phyloP scores from a whole-genome alignment of 257 asterid genomes.

The Avicennia marina region DNA sequence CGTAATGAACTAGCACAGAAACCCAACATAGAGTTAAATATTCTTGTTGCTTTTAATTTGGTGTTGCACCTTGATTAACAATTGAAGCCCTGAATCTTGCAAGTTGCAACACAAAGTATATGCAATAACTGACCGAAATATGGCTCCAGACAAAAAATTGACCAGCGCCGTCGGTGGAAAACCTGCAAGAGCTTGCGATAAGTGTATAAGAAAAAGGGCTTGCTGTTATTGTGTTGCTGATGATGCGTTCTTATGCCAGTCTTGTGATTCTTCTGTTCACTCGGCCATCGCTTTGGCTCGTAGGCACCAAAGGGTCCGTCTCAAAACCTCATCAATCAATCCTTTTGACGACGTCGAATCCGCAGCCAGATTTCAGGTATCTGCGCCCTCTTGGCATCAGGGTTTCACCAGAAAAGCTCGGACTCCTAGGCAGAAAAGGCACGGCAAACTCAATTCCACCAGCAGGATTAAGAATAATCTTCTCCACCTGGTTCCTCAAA shows the following conservation, averaged over 20 bases:
- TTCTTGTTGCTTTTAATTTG: no score
- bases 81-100: no score
- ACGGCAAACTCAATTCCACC: conserved; percentile 14
- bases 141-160: conserved; percentile 49
- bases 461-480: conserved; percentile 2
- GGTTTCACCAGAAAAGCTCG: conserved; percentile 72
- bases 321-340: conserved; percentile 33
- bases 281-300: conserved; percentile 74
- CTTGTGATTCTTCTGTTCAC: conserved; percentile 72
- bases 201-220: conserved; percentile 56
- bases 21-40: no score
- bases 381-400: conserved; percentile 52
- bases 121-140: conserved; percentile 4
- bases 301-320: conserved; percentile 76
- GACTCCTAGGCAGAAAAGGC: conserved; percentile 45
- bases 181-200: conserved; percentile 74
- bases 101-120: background rate
- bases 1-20: no score
- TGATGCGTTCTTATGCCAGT: conserved; percentile 83
- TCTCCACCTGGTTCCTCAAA: conserved; percentile 59
- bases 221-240: conserved; percentile 83
- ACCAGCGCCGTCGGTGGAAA: conserved; percentile 62
- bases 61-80: no score
- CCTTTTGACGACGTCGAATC: conserved; percentile 12
- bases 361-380: background rate